Conservation (phyloP, 257 asterid genomes). For the Solanum etuberosum region DNA sequence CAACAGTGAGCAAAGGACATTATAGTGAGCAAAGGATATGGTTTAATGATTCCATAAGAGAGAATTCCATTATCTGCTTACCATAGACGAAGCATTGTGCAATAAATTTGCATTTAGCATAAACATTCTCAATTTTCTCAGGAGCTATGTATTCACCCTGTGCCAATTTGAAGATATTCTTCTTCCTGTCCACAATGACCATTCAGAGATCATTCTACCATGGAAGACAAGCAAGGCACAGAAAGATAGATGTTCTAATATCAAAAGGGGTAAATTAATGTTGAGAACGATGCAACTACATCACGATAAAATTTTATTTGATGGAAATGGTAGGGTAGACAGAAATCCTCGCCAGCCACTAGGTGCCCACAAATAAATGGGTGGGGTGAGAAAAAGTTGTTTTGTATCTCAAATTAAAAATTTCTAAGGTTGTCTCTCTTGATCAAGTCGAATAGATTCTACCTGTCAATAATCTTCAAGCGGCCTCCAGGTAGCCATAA, state of each 20-base stretch:
- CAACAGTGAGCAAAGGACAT: conserved; percentile 9
- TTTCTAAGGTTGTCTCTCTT: not conserved
- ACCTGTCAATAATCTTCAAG: conserved; percentile 91
- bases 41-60: not conserved
- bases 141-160: conserved; percentile 98
- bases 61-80: conserved; percentile 18
- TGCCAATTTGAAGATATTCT: conserved; percentile 90
- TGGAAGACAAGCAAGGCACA: not conserved
- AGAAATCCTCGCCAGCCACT: not conserved
- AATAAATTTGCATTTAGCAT: conserved; percentile 81
- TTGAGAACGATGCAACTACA: not conserved
- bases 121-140: conserved; percentile 89
- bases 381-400: not conserved
- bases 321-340: not conserved
- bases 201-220: not conserved
- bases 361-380: not conserved
- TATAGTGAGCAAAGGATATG: conserved; percentile 9
- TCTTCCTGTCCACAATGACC: conserved; percentile 51
- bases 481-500: conserved; percentile 95
- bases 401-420: not conserved
- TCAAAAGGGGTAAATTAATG: not conserved
- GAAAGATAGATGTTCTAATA: not conserved
- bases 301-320: not conserved
- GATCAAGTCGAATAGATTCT: not conserved
- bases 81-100: conserved; percentile 92